Conservation (phyloP, 192 early-diverging fungal species). For the Physocladia obscura region DNA sequence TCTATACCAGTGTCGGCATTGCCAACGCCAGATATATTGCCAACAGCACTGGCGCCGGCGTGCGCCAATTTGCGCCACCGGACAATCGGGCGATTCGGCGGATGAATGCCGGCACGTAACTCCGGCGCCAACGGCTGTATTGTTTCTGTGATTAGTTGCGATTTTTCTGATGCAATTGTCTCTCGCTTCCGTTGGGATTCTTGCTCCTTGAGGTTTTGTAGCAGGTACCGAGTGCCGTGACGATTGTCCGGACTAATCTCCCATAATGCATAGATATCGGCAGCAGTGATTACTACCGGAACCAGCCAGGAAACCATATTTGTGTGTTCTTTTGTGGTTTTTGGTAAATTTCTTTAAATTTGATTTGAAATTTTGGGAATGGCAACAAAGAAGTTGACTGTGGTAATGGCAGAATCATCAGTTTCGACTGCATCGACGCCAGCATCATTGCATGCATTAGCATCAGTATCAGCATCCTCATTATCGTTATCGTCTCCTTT, state of each 20-base stretch:
- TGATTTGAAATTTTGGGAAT: neutral
- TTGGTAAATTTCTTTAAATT: no score
- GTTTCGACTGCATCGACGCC: neutral
- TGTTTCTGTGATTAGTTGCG: neutral
- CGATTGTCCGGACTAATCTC: constrained; percentile 9
- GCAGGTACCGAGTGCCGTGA: constrained; percentile 51
- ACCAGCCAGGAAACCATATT: constrained; percentile 10
- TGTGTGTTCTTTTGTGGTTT: neutral
- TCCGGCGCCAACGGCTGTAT: neutral
- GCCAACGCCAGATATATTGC: neutral
- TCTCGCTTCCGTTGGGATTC: neutral
- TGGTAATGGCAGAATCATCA: constrained; percentile 3
- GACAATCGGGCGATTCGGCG: neutral
- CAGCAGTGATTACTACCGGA: constrained; percentile 6
- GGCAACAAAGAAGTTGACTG: constrained; percentile 6
- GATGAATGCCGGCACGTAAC: neutral
- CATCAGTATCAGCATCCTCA: neutral
- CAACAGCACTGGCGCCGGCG: neutral
- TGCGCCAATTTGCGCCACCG: neutral
- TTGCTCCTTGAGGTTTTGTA: constrained; percentile 9
- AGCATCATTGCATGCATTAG: neutral
- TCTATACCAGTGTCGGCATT: no score
- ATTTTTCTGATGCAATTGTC: neutral
- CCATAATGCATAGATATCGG: constrained; percentile 12
- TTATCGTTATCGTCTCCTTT: neutral